A percentile compares a stretch with the other conserved stretches of the same genome.
Conservation (phyloP, 1,284 basidiomycete genomes). For the Golubevia pallescens region DNA sequence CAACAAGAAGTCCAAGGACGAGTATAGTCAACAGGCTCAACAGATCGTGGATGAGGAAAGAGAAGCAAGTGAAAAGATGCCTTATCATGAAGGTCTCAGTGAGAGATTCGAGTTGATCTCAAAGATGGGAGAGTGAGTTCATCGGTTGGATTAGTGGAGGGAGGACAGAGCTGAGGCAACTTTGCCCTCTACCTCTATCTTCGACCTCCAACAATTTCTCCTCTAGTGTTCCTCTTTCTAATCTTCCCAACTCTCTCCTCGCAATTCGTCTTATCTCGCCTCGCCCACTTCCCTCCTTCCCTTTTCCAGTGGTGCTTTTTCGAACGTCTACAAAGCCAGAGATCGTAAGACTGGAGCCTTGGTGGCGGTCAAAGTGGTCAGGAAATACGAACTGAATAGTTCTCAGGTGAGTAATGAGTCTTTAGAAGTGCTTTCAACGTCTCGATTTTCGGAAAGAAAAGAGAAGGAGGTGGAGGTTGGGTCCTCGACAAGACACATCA, state of each 20-base stretch:
- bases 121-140: conserved; percentile 58
- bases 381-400: conserved; percentile 52
- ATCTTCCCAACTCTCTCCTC: neutral
- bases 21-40: conserved; percentile 37
- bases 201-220: conserved; percentile 23
- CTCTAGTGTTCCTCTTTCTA: conserved; percentile 14
- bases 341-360: conserved; percentile 78
- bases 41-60: conserved; percentile 48
- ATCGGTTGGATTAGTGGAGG: neutral
- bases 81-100: conserved; percentile 43
- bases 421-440: too few relatives aligned
- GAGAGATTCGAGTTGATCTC: conserved; percentile 50
- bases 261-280: neutral
- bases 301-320: conserved; percentile 83
- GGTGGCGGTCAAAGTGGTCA: too few relatives aligned
- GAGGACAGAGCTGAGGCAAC: conserved; percentile 45
- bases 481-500: too few relatives aligned
- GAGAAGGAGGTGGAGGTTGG: too few relatives aligned
- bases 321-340: conserved; percentile 93
- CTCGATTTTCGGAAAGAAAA: too few relatives aligned
- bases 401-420: conserved; percentile 34
- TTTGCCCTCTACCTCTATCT: conserved; percentile 18
- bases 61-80: conserved; percentile 47
- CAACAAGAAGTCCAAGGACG: conserved; percentile 22
- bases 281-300: conserved; percentile 7